These are phyloP conservation scores for Ophiostoma sp. DNA, from an alignment of 2,329 filamentous ascomycete genomes.

Conservation along the genomic window DNA sequence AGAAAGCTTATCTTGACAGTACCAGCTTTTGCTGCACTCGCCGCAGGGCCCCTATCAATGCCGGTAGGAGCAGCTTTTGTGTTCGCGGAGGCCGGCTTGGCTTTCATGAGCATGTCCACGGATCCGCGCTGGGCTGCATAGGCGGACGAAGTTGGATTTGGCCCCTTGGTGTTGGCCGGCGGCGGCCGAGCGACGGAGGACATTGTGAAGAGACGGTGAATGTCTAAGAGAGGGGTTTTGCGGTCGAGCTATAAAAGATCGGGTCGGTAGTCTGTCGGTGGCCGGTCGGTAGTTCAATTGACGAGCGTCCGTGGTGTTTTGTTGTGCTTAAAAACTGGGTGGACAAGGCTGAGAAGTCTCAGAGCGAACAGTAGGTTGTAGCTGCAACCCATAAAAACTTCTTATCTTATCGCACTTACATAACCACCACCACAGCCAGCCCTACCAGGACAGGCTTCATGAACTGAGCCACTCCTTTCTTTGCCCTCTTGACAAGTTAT, in stretches of 20 bases:
- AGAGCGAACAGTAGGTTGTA: background rate
- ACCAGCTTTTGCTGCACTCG: background rate
- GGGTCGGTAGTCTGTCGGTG: too few relatives aligned
- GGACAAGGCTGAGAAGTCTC: slow-evolving; percentile 10
- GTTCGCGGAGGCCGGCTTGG: background rate
- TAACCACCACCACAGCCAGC: background rate
- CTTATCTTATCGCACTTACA: slow-evolving; percentile 9
- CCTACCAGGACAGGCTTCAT: background rate
- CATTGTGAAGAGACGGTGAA: background rate
- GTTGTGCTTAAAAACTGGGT: background rate
- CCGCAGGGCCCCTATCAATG: slow-evolving; percentile 2
- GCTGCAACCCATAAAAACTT: background rate
- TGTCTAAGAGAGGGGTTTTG: background rate
- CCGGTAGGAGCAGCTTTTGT: slow-evolving; percentile 4
- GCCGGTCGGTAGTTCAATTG: background rate
- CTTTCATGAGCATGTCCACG: slow-evolving; percentile 20
- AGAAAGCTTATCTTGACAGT: slow-evolving; percentile 18
- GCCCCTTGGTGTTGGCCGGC: slow-evolving; percentile 14
- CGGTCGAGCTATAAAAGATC: background rate
- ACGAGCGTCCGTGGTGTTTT: background rate
- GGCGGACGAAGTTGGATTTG: slow-evolving; percentile 18
- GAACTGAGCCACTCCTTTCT: too few relatives aligned
- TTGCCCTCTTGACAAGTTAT: too few relatives aligned
- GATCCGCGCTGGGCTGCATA: slow-evolving; percentile 22
- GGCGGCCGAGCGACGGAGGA: slow-evolving; percentile 13